Conservation (phyloP, 129 eudicot genomes). For the Logfia minima region DNA sequence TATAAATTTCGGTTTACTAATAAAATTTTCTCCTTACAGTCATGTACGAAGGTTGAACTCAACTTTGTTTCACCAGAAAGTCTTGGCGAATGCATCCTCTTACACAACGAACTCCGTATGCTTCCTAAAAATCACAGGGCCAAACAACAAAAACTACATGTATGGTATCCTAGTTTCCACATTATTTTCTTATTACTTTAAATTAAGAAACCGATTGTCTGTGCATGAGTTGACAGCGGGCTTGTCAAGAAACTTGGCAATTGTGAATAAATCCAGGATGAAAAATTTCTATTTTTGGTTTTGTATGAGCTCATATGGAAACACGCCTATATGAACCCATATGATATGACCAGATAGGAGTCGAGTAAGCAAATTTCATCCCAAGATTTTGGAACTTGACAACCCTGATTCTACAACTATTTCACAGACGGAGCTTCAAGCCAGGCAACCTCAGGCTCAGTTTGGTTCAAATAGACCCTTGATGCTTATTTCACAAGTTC, state of each 20-base stretch:
- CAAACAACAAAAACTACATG: constrained; percentile 45
- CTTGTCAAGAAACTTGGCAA: neutral
- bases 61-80: constrained; percentile 3
- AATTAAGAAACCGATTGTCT: neutral
- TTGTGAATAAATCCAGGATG: neutral
- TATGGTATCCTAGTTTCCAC: neutral
- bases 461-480: neutral
- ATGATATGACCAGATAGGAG: too few relatives aligned
- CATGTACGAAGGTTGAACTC: constrained; percentile 12
- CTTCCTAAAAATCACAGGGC: constrained; percentile 42
- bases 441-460: too few relatives aligned
- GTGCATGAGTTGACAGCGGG: neutral
- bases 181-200: neutral
- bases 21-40: neutral
- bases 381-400: too few relatives aligned
- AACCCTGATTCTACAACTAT: too few relatives aligned
- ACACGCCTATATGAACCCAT: too few relatives aligned
- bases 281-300: neutral
- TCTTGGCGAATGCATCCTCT: neutral
- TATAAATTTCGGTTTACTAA: neutral
- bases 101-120: constrained; percentile 12
- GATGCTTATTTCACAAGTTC: neutral
- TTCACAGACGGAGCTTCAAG: too few relatives aligned
- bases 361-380: too few relatives aligned
- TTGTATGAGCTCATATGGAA: too few relatives aligned